Percentiles rank a stretch among this genome's conserved stretches.
phyloP scores from a whole-genome alignment of 371 early-diverging fungal species.

The Zychaea mexicana region DNA sequence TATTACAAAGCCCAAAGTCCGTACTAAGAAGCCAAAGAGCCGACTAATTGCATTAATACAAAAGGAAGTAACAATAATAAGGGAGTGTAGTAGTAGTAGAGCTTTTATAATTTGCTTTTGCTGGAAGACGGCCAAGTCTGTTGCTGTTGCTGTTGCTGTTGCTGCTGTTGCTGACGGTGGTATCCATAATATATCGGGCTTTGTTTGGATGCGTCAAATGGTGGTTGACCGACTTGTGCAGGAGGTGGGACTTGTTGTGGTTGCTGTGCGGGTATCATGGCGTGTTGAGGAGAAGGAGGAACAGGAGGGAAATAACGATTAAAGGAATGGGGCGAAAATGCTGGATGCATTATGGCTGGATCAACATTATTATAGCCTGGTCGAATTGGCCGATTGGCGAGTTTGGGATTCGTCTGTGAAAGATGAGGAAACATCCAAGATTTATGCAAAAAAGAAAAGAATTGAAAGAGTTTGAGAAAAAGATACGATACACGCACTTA shows the following conservation, averaged over 20 bases:
- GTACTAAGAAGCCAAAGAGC: too few species aligned
- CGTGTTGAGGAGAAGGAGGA: background rate
- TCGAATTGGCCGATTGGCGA: conserved; percentile 7
- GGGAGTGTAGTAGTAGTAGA: too few species aligned
- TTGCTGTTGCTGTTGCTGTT: too few species aligned
- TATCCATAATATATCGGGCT: conserved; percentile 47
- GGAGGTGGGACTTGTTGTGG: background rate
- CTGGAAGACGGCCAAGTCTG: background rate
- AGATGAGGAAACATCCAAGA: conserved; percentile 17
- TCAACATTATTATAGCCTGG: background rate
- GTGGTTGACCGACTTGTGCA: background rate
- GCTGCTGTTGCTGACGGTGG: too few species aligned
- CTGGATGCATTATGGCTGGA: conserved; percentile 5
- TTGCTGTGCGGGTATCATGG: conserved; percentile 10
- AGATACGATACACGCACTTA: too few species aligned
- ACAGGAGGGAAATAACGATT: too few species aligned
- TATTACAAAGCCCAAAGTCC: too few species aligned
- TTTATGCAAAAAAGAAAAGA: background rate
- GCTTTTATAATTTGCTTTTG: background rate
- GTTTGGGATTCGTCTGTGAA: conserved; percentile 16
- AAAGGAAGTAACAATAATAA: too few species aligned
- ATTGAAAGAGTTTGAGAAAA: too few species aligned
- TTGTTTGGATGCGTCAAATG: conserved; percentile 29
- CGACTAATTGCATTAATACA: too few species aligned
- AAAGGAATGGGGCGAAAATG: conserved; percentile 7